Percentiles rank a stretch among this genome's conserved stretches.
These are phyloP conservation scores for Alternaria gansuensis DNA, from an alignment of 2,329 filamentous ascomycete genomes.

Conservation along the genomic window DNA sequence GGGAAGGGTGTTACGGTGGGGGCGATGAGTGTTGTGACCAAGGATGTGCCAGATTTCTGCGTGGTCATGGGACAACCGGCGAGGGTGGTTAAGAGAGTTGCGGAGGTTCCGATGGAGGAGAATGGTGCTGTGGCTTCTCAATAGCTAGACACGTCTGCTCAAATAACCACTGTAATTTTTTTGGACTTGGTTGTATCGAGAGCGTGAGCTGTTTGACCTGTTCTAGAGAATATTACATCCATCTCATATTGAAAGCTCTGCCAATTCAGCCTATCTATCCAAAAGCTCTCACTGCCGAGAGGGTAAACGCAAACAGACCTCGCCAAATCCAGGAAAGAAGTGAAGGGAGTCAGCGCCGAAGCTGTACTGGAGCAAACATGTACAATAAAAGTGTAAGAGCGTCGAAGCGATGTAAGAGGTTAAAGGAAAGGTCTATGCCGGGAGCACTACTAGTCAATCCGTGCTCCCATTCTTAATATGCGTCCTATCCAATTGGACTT, in stretches of 20 bases:
- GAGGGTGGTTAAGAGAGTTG: constrained; percentile 59
- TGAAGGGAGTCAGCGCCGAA: constrained; percentile 21
- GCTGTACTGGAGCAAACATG: constrained; percentile 25
- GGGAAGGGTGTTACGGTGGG: constrained; percentile 78
- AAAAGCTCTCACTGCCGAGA: not conserved
- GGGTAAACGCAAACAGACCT: constrained; percentile 5
- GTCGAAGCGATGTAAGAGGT: constrained; percentile 15
- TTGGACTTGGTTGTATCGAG: not conserved
- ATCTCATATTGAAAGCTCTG: not conserved
- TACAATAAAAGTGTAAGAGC: constrained; percentile 33
- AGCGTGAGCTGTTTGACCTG: constrained; percentile 4
- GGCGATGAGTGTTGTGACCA: constrained; percentile 85
- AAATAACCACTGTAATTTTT: not conserved
- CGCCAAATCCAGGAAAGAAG: constrained; percentile 16
- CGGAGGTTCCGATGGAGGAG: constrained; percentile 22
- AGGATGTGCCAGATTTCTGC: constrained; percentile 70
- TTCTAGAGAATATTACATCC: constrained; percentile 1
- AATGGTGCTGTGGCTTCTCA: constrained; percentile 8
- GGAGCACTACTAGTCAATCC: constrained; percentile 3
- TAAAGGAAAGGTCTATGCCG: constrained; percentile 23
- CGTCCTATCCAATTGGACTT: constrained; percentile 9
- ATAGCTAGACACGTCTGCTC: not conserved
- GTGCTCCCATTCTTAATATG: constrained; percentile 1
- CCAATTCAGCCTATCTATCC: constrained; percentile 1
- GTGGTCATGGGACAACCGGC: constrained; percentile 74